phyloP scores from a whole-genome alignment of 2,329 filamentous ascomycete species.

The Epichloe scottii region DNA sequence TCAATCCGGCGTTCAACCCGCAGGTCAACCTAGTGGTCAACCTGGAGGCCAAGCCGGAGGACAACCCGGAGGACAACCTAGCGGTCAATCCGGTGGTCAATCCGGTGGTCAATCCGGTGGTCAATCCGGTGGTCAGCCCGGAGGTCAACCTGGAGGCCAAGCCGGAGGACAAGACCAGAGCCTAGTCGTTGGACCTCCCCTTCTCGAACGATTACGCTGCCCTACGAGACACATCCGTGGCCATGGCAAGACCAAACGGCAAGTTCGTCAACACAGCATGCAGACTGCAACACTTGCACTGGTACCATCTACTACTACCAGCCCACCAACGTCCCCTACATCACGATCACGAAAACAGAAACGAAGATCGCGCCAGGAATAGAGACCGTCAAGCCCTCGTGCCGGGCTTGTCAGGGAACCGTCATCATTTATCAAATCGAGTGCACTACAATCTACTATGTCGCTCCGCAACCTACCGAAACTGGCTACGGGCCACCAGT shows the following conservation, averaged over 20 bases:
- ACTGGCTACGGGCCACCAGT: background rate
- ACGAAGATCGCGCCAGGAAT: background rate
- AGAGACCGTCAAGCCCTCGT: background rate
- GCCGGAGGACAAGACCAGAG: background rate
- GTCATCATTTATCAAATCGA: slow-evolving; percentile 3
- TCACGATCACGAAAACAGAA: background rate
- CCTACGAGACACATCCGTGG: slow-evolving; percentile 1
- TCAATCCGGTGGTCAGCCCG: background rate
- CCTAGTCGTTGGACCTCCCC: background rate
- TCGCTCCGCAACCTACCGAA: background rate
- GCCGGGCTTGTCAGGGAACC: slow-evolving; percentile 3
- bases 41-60: background rate
- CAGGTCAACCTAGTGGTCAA: background rate
- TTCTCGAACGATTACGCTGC: slow-evolving; percentile 1
- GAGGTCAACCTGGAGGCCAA: background rate
- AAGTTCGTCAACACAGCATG: background rate
- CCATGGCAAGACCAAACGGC: slow-evolving; percentile 1
- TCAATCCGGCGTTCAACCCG: background rate
- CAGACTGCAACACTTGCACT: background rate
- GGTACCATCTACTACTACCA: slow-evolving; percentile 1
- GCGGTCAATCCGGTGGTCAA: background rate
- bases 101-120: background rate
- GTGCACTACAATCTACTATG: background rate
- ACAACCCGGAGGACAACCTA: background rate
- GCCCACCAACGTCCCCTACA: background rate